phyloP scores from a whole-genome alignment of 2,329 filamentous ascomycete genomes.

The Xylaria sp. region DNA sequence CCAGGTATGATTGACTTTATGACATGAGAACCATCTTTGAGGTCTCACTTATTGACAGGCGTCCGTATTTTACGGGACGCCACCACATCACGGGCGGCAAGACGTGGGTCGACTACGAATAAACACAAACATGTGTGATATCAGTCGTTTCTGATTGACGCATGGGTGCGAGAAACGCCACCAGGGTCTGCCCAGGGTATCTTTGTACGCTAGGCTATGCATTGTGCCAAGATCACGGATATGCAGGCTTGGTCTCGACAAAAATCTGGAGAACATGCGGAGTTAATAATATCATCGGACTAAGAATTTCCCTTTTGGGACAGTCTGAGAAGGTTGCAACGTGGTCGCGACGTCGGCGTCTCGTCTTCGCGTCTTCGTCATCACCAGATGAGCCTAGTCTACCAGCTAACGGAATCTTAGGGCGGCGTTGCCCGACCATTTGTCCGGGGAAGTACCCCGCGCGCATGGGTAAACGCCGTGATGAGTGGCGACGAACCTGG shows the following conservation, averaged over 20 bases:
- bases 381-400: neutral
- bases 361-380: slow-evolving; percentile 14
- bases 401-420: slow-evolving; percentile 25
- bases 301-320: slow-evolving; percentile 24
- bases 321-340: neutral
- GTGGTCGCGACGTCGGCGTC: slow-evolving; percentile 19
- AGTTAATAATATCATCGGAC: slow-evolving; percentile 27
- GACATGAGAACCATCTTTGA: slow-evolving; percentile 5
- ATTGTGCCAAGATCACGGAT: slow-evolving; percentile 9
- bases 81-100: neutral
- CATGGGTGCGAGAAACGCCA: neutral
- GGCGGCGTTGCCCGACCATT: slow-evolving; percentile 20
- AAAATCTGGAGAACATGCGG: slow-evolving; percentile 28
- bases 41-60: neutral
- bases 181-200: neutral
- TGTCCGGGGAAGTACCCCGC: slow-evolving; percentile 26
- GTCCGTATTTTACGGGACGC: slow-evolving; percentile 1
- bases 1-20: neutral
- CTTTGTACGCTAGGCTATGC: slow-evolving; percentile 1
- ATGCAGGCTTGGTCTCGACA: slow-evolving; percentile 19
- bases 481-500: neutral
- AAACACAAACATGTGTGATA: slow-evolving; percentile 3
- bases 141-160: slow-evolving; percentile 4
- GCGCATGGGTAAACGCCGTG: neutral
- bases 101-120: slow-evolving; percentile 1